Base-by-base conservation (phyloP, 1,284 basidiomycete genomes). In the Fomitopsis pinicola region DNA sequence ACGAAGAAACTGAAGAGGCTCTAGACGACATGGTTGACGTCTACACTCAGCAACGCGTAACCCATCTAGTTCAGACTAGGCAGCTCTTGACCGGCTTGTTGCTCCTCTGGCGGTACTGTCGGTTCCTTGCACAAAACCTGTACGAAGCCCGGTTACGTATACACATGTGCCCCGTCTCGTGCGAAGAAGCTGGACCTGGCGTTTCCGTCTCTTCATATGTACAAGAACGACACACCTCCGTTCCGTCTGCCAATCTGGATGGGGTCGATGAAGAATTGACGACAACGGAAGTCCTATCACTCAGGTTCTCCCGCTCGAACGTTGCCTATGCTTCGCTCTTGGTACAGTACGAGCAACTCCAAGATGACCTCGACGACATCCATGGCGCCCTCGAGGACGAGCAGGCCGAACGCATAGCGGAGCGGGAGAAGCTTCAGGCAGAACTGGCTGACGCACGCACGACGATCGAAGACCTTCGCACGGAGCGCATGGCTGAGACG, bases 81-180 rank as follows among this genome's bases (percentile, higher is more conserved):
- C 19, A 36, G 14, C 45, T 59, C 22, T 33, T 59, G 45, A 52
- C 48, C n/a, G 45, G 57, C 48, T 38, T 59, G 48, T 35, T 59
- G 12, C 12, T 59, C 12, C 57, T 59, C 33, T 59, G 57, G 57
- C 36, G 57, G 8, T 59, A 40, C 48, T 48, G 46, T 28, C 45
- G 28, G 36, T 5, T 28, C 28, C 57, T 59, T 52, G 48, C 35
- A 6, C 33, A 35, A 9, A 30, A 53, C 12, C 57, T 59, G 7
- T 44, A 35, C n/a, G 33, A 52, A 7, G 45, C 48, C 4, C 57
- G 36, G 5, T 15, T 59, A 10, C 48, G 36, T 3, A 36, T 52
- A 9, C 36, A 40, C n/a, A 45, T 35, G 19, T 40, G 48, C 36
- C 57, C 57, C 26, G 38, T 59, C 26, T 52, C 44, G 14, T 59